Conservation (phyloP, 2,329 filamentous ascomycete species). For the Epichloe gansuensis region DNA sequence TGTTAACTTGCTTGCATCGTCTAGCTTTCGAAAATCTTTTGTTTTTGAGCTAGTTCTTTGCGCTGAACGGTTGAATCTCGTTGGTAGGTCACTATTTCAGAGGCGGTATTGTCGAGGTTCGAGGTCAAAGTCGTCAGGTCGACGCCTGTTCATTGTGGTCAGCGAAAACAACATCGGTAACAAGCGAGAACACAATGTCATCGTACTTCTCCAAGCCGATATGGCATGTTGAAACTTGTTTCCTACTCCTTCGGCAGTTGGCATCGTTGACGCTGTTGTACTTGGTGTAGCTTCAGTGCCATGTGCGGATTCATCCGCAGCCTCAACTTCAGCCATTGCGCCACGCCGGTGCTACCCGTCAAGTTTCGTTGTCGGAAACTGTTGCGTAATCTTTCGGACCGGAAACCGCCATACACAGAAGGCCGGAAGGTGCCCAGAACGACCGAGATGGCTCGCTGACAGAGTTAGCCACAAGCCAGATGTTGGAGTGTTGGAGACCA, state of each 20-base stretch:
- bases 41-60: constrained; percentile 97
- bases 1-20: constrained; percentile 72
- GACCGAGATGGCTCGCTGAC: not conserved
- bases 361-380: not conserved
- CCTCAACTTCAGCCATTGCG: constrained; percentile 23
- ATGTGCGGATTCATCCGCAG: constrained; percentile 19
- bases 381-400: not conserved
- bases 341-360: not conserved
- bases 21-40: constrained; percentile 91
- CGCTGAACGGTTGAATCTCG: constrained; percentile 90
- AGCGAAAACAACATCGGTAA: not conserved
- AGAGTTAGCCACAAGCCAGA: not conserved
- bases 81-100: constrained; percentile 86
- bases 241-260: constrained; percentile 38
- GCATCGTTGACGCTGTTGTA: constrained; percentile 14
- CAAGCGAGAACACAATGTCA: not conserved
- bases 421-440: not conserved
- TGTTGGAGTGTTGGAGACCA: not conserved
- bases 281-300: constrained; percentile 14
- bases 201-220: constrained; percentile 82
- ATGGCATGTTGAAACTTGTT: constrained; percentile 98
- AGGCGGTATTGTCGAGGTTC: constrained; percentile 82
- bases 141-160: constrained; percentile 47
- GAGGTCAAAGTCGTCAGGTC: constrained; percentile 76
- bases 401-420: not conserved